These are phyloP conservation scores for Pseudogymnoascus sp. DNA, from an alignment of 2,329 filamentous ascomycete genomes.

Conservation along the genomic window DNA sequence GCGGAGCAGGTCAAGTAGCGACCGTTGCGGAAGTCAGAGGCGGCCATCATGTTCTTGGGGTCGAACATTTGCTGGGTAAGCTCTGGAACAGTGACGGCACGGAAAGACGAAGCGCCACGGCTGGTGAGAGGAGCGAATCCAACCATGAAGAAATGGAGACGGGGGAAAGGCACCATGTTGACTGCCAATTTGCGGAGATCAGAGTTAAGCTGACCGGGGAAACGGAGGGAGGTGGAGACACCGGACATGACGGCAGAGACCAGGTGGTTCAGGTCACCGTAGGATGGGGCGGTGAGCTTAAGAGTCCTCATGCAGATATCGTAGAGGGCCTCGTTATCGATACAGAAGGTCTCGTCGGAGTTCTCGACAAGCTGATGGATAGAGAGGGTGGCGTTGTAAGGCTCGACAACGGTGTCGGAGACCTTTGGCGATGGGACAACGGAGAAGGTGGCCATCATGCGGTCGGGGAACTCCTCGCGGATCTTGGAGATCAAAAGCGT, in stretches of 20 bases:
- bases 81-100: conserved; percentile 93
- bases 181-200: conserved; percentile 98
- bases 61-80: conserved; percentile 99
- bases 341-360: conserved; percentile 99
- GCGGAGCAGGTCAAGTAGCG: conserved; percentile 99
- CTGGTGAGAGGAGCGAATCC: conserved; percentile 98
- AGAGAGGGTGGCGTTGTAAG: conserved; percentile 98
- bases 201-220: conserved; percentile 99
- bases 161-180: conserved; percentile 99
- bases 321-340: conserved; percentile 99
- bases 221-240: conserved; percentile 96
- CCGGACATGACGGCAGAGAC: conserved; percentile 99
- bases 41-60: conserved; percentile 99
- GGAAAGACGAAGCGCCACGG: conserved; percentile 87
- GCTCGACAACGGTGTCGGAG: conserved; percentile 98
- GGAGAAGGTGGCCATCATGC: conserved; percentile 99
- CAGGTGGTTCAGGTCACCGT: conserved; percentile 98
- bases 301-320: conserved; percentile 99
- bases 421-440: conserved; percentile 99
- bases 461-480: conserved; percentile 98
- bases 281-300: conserved; percentile 97
- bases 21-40: conserved; percentile 98
- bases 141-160: conserved; percentile 99
- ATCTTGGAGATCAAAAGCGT: conserved; percentile 99
- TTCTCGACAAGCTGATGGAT: conserved; percentile 99